Base-by-base conservation (phyloP, 768 basidiomycete species). In the Suillus placidus region DNA sequence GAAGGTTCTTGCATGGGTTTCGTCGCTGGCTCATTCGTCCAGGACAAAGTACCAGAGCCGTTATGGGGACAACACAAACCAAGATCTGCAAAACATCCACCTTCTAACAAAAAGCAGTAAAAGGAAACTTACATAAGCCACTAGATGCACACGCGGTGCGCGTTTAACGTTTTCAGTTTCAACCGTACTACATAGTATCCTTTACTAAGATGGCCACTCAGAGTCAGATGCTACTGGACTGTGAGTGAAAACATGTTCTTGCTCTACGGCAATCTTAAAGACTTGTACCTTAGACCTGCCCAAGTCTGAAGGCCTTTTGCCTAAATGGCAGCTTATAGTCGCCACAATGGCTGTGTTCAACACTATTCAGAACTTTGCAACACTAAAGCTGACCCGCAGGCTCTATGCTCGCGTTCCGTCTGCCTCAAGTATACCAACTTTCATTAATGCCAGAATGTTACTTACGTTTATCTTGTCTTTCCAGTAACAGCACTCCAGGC, bases 261-360 rank as follows among this genome's bases (percentile, higher is more conserved):
- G 6, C 49, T 49, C 34, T 63, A 16, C 35, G 18, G 23, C 14
- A 14, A 12, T 57, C 20, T 64, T 72, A 62, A 69, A 34, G 4
- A 30, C 54, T 6, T 35, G 26, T 32, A 35, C 13, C 12, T 34
- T 64, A 91, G 90, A 82, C 71, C 81, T 94, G 12, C 93, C 93
- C 0, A 79, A 87, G 57, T 79, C 81, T 16, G 79, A 80, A 9
- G 96, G 95, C 35, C 82, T 85, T 73, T 85, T 99, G 10, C 94
- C 94, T 2, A 84, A 87, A 75, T 98, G 95, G 95, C 91, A 95
- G 77, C 85, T 97, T 61, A 71, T 96, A 66, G 87, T 95, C 43
- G 87, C 94, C 43, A 80, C 83, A 26, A 84, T 89, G 60, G 93
- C 94, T 18, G 64, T 94, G 34, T 93, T 97, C 83, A 99, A 99